Base-by-base conservation (phyloP, 1,284 basidiomycete genomes). In the Leccinum subrobustum region DNA sequence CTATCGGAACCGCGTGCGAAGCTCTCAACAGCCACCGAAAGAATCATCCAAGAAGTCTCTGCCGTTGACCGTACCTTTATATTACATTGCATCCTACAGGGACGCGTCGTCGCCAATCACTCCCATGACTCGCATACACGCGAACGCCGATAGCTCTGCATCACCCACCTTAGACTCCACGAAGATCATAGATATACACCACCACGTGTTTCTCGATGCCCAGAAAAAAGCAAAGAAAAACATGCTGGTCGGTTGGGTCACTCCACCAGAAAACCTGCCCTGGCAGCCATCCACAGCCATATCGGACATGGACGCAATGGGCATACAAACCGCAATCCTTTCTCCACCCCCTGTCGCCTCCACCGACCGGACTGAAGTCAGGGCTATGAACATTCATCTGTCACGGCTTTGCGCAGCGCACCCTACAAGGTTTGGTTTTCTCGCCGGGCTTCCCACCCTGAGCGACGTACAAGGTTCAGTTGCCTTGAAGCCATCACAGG, bases 121-220 rank as follows among this genome's bases (percentile, higher is more conserved):
- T 25, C 51, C 58, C 54, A 72, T 70, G 68, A 23, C 54, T 57
- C 61, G 60, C 29, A 60, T 5, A 35, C 57, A 56, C 44, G 20
- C 60, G n/a, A 59, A 27, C 23, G n/a, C 27, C 18, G 57, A 54
- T 35, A 12, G 42, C 35, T n/a, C 52, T 27, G 11, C 56, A 39
- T 5, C 18, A 27, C 8, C 60, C 48, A 37, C 58, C 33, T 25
- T 25, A 25, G 25, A 25, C 25, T 54, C 54, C 35, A 56, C 58
- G 3, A 65, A 60, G 14, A 79, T 81, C 60, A 82, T 91, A 65
- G 89, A 91, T 68, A 73, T 90, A 11, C 88, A 91, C 67, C 89
- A 91, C 71, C 89, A 91, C 67, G 83, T 84, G 68, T 89, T 91
- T 66, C 80, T 85, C 5, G 68, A 78, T 12, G 74, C 78, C 51